Evolutionary conservation across 345 rosid species (phyloP), one percentile per base, ranked within the genome.

Genomic region (Citrus trifoliata): DNA sequence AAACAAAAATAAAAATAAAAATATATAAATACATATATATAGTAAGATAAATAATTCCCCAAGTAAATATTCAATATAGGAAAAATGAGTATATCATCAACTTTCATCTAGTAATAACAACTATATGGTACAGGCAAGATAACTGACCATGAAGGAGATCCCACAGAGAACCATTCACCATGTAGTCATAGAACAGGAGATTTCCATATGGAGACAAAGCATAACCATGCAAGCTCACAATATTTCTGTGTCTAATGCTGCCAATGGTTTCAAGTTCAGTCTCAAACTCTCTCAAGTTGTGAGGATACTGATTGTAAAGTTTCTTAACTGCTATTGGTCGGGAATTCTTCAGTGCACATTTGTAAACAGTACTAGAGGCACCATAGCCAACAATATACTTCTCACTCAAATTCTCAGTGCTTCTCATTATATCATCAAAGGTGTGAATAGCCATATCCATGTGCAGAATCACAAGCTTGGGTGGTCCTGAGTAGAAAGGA

Each of bases 161-260:
- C 97, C 97, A 96, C 10, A 96, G 86, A 33, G 99, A 96, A 64
- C 99, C 99, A 79, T 91, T 96, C 82, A 86, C 91, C 99, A 96
- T 92, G 84, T 91, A 96, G 77, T 96, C 99, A 78, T 96, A 96
- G 85, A 96, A 96, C 32, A 96, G 97, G 72, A 96, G 97, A 85
- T 93, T 92, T 63, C 99, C 99, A 66, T 9, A 56, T 4, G 94
- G 87, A 48, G 97, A 88, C 62, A 92, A 70, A 6, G 99, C 93
- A 78, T 96, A 94, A 21, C 97, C 99, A 65, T 96, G 98, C 83
- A 96, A 82, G 83, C 95, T 92, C 73, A 96, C 94, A 5, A 96
- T 87, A 76, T 96, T 96, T 78, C 99, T 84, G 76, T 96, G 99
- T 68, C 98, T 87, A 38, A 96, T 96, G 79, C 97, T 90, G 51